Evolutionary conservation across 2,329 filamentous ascomycete genomes (phyloP).

Genomic region (Colletotrichum brevisporum): DNA sequence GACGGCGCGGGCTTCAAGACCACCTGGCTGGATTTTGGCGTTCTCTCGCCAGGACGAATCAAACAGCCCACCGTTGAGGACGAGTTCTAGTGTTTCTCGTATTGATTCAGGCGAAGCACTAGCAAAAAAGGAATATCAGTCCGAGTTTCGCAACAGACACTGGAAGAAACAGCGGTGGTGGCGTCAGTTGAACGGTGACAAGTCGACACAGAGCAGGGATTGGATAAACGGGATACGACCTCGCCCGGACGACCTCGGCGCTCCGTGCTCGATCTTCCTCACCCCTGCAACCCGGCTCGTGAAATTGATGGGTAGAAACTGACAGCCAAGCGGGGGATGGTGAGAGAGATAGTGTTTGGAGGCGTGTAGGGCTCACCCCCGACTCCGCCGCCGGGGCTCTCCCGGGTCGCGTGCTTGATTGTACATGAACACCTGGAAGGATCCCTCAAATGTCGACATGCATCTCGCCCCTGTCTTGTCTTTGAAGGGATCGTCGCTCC

Average conservation of each 20-base stretch:
- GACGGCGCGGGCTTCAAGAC: slow-evolving; percentile 1
- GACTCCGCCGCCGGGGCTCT: slow-evolving; percentile 11
- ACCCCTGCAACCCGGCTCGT: slow-evolving; percentile 26
- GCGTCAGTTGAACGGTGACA: slow-evolving; percentile 1
- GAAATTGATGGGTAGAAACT: slow-evolving; percentile 18
- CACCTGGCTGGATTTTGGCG: neutral
- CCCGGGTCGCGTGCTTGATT: slow-evolving; percentile 13
- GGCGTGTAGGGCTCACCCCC: slow-evolving; percentile 10
- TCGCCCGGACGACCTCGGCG: slow-evolving; percentile 17
- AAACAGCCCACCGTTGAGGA: slow-evolving; percentile 11
- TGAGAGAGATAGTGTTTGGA: neutral
- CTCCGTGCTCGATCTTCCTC: neutral
- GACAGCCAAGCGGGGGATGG: slow-evolving; percentile 9
- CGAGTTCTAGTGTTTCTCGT: slow-evolving; percentile 15
- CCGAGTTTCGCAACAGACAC: neutral
- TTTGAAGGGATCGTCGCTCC: slow-evolving; percentile 13
- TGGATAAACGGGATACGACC: slow-evolving; percentile 24
- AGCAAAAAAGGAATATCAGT: neutral
- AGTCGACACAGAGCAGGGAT: neutral
- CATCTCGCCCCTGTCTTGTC: slow-evolving; percentile 6
- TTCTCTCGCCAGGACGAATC: neutral
- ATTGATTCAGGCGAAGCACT: neutral
- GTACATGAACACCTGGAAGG: neutral
- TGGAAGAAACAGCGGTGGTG: neutral
- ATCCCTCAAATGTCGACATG: slow-evolving; percentile 23